phyloP scores from a whole-genome alignment of 2,329 filamentous ascomycete species.

The Sphaerulina populicola region DNA sequence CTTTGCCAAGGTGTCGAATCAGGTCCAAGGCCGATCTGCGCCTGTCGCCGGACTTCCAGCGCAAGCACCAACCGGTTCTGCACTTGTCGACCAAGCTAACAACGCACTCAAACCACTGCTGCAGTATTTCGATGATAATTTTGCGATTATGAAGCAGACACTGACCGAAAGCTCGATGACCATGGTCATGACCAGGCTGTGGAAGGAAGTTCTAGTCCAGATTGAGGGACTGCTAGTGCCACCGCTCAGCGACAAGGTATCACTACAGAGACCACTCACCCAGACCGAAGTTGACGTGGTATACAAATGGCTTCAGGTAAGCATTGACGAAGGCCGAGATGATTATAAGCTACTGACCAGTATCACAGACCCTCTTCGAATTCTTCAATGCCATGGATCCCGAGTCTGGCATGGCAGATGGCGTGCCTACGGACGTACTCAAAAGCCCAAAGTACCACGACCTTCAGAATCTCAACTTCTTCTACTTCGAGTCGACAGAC shows the following conservation, averaged over 20 bases:
- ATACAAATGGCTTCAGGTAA: slow-evolving; percentile 75
- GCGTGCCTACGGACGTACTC: slow-evolving; percentile 81
- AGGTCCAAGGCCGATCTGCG: slow-evolving; percentile 33
- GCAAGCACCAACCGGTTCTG: slow-evolving; percentile 19
- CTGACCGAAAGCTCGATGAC: slow-evolving; percentile 94
- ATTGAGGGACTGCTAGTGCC: slow-evolving; percentile 86
- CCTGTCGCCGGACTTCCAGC: slow-evolving; percentile 17
- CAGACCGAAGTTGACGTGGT: slow-evolving; percentile 90
- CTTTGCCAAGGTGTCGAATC: slow-evolving; percentile 37
- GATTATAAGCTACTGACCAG: background rate
- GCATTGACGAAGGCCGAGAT: background rate
- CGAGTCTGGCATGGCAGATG: slow-evolving; percentile 69
- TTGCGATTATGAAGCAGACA: slow-evolving; percentile 97
- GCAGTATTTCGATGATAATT: slow-evolving; percentile 95
- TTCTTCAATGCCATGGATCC: slow-evolving; percentile 96
- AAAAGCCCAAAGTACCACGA: slow-evolving; percentile 99
- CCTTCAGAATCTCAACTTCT: slow-evolving; percentile 92
- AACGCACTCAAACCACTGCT: slow-evolving; percentile 78
- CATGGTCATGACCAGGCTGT: slow-evolving; percentile 93
- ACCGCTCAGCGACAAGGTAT: slow-evolving; percentile 89
- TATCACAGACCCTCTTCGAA: slow-evolving; percentile 59
- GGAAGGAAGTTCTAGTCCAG: slow-evolving; percentile 93
- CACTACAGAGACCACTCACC: slow-evolving; percentile 70
- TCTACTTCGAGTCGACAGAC: slow-evolving; percentile 90
- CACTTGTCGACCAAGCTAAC: slow-evolving; percentile 66